These are phyloP conservation scores for Blumeriella jaapii DNA, from an alignment of 2,329 filamentous ascomycete species.

Conservation along the genomic window DNA sequence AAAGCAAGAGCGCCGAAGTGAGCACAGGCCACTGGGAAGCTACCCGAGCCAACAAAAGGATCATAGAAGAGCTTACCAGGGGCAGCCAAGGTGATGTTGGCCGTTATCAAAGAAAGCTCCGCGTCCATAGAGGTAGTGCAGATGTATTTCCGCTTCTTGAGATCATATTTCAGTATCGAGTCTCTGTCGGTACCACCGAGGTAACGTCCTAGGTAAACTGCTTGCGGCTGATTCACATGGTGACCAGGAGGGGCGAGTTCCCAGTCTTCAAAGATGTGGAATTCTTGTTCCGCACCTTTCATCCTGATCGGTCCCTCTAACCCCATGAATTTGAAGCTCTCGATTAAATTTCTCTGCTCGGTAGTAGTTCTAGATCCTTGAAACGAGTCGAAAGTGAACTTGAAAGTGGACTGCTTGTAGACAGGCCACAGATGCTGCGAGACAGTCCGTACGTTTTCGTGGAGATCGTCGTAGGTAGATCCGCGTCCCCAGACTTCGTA, in stretches of 20 bases:
- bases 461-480: slow-evolving; percentile 53
- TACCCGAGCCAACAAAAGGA: slow-evolving; percentile 90
- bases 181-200: slow-evolving; percentile 57
- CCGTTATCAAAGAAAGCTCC: slow-evolving; percentile 80
- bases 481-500: slow-evolving; percentile 84
- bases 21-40: slow-evolving; percentile 80
- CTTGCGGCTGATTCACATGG: slow-evolving; percentile 41
- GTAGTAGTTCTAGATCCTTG: slow-evolving; percentile 55
- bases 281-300: slow-evolving; percentile 60
- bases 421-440: slow-evolving; percentile 54
- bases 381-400: slow-evolving; percentile 75
- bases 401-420: slow-evolving; percentile 61
- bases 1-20: slow-evolving; percentile 78
- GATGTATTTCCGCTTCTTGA: slow-evolving; percentile 91
- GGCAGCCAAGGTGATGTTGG: slow-evolving; percentile 74
- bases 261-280: slow-evolving; percentile 78
- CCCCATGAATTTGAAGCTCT: slow-evolving; percentile 66
- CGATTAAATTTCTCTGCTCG: slow-evolving; percentile 63
- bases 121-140: slow-evolving; percentile 97
- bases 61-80: slow-evolving; percentile 86
- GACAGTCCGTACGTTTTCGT: slow-evolving; percentile 46
- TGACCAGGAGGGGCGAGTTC: slow-evolving; percentile 38
- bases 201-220: slow-evolving; percentile 61
- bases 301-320: slow-evolving; percentile 72
- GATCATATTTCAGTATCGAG: slow-evolving; percentile 61